Evolutionary conservation across 2,329 filamentous ascomycete species (phyloP), one percentile per base, ranked within the genome.

Genomic region (Clonostachys sp.): DNA sequence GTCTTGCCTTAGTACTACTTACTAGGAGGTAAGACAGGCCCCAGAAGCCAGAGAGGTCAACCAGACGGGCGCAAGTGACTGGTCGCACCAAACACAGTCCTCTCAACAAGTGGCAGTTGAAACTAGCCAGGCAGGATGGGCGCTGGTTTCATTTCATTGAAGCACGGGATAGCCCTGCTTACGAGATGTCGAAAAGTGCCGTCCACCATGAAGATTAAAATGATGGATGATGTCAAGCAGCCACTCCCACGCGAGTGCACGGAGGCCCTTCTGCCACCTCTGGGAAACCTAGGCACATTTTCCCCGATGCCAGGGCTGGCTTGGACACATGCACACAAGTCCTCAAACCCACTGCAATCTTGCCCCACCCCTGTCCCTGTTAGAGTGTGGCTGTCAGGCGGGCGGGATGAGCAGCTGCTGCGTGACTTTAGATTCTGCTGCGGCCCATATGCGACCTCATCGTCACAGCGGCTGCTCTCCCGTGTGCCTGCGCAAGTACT

Each of bases 391-490:
- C 24, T 30, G 24, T 30, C 24, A 30, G 36, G 36, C 36, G 16
- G 36, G 36, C 36, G 16, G 42, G 20, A 34, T 44, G 20, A 44
- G 20, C 41, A 4, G n/a, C 41, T 17, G 41, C n/a, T 18, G 14
- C 20, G 13, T 33, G n/a, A 20, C 30, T 33, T 20, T 33, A 33
- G 42, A 44, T 38, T 35, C n/a, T 45, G 12, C 43, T 45, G 43
- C 43, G 43, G 43, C 43, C 43, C 10, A 45, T 36, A n/a, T 45
- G 43, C 43, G 43, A 17, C 43, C 42, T 30, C 24, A 30, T 30
- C 24, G 24, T 30, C 24, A 30, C 24, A 30, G 24, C 24, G 24
- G 24, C 24, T 30, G 24, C 24, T 30, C 9, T 30, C 24, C 24
- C 24, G 24, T 30, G 24, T 30, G 24, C 24, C 24, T 30, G 24